Conservation (phyloP, 2,329 filamentous ascomycete species). For the Hirsutella minnesotensis region DNA sequence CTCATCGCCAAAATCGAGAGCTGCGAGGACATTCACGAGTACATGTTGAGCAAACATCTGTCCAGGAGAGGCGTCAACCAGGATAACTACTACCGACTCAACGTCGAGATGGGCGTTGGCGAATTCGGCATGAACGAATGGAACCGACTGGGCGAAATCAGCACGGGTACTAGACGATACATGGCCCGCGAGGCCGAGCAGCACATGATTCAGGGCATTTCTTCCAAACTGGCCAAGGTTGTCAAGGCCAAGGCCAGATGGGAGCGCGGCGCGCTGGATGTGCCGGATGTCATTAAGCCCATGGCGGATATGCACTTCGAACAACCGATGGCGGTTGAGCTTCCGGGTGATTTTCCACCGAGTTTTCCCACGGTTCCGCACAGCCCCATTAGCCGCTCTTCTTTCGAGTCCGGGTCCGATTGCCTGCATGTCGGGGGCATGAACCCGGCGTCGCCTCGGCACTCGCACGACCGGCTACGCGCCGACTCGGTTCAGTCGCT, state of each 20-base stretch:
- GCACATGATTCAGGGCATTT: slow-evolving; percentile 62
- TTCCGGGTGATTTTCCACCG: slow-evolving; percentile 42
- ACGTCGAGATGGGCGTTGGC: slow-evolving; percentile 89
- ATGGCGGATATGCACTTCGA: slow-evolving; percentile 25
- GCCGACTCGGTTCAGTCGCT: slow-evolving; percentile 18
- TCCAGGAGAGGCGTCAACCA: slow-evolving; percentile 66
- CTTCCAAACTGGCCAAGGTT: slow-evolving; percentile 74
- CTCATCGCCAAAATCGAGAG: slow-evolving; percentile 90
- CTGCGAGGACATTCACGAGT: slow-evolving; percentile 81
- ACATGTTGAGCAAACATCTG: slow-evolving; percentile 72
- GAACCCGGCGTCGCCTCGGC: slow-evolving; percentile 32
- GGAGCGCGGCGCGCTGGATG: slow-evolving; percentile 33
- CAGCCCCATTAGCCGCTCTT: slow-evolving; percentile 32
- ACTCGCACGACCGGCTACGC: slow-evolving; percentile 34
- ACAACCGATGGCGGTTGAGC: slow-evolving; percentile 41
- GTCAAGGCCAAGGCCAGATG: slow-evolving; percentile 61
- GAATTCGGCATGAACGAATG: slow-evolving; percentile 99
- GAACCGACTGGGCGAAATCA: slow-evolving; percentile 88
- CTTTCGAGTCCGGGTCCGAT: slow-evolving; percentile 45
- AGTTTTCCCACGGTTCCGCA: slow-evolving; percentile 23
- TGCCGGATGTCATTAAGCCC: slow-evolving; percentile 32
- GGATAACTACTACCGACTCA: slow-evolving; percentile 92
- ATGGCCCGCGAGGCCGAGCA: slow-evolving; percentile 63
- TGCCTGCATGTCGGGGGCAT: slow-evolving; percentile 29
- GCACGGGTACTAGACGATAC: slow-evolving; percentile 80